Evolutionary conservation across 2,329 filamentous ascomycete species (phyloP).

Genomic region (Clonostachys rhizophaga): DNA sequence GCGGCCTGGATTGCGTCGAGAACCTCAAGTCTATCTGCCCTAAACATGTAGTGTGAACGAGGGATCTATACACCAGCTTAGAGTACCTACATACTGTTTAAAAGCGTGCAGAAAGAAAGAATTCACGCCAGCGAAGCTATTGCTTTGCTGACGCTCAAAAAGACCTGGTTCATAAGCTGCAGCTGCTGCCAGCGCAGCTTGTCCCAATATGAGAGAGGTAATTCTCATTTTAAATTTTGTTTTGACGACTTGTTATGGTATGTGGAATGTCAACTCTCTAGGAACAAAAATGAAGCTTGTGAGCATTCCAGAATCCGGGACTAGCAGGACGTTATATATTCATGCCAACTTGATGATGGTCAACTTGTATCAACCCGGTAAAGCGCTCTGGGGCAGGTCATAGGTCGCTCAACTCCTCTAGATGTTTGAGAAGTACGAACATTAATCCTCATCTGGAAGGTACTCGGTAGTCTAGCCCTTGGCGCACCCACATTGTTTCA

Average conservation of each 20-base stretch:
- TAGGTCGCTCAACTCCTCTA: no score
- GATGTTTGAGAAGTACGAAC: no score
- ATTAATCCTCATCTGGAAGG: no score
- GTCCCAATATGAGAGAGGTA: not conserved
- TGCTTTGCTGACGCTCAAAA: not conserved
- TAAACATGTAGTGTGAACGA: not conserved
- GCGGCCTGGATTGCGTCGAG: conserved; percentile 2
- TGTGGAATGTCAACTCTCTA: no score
- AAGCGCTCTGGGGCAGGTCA: no score
- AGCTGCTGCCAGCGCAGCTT: not conserved
- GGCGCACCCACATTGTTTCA: no score
- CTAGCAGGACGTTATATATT: no score
- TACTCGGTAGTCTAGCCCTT: no score
- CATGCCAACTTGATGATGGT: no score
- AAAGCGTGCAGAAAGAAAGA: conserved; percentile 2
- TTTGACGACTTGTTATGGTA: not conserved
- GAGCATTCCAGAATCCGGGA: no score
- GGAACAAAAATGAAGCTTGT: no score
- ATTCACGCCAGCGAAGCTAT: conserved; percentile 2
- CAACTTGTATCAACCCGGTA: no score
- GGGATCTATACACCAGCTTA: not conserved
- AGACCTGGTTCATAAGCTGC: not conserved
- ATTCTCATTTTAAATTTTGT: not conserved
- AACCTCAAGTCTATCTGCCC: conserved; percentile 1
- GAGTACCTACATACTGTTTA: not conserved